Base-by-base conservation (phyloP, 768 basidiomycete genomes). In the Mycena alexandri region DNA sequence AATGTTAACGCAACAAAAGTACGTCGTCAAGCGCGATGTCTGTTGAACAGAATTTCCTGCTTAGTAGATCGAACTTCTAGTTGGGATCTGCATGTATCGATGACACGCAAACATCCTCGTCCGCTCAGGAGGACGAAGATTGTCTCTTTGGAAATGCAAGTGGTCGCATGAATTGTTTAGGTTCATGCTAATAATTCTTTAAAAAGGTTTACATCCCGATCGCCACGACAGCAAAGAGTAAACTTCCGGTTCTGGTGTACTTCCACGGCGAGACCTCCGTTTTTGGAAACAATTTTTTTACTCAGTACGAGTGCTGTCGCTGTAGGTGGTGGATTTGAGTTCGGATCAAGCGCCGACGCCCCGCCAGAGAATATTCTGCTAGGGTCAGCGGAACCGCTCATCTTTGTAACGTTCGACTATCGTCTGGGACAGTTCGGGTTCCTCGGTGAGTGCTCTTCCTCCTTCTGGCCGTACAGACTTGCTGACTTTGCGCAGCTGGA, bases 381-480 rank as follows among this genome's bases (percentile, higher is more conserved):
- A 9, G 75, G 78, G 2, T 76, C 78, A 11, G 62, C 73, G 10
- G 65, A 73, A 46, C 80, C 80, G 38, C 65, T 83, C 62, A 77
- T 84, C 6, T 82, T 82, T 64, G 81, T 79, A 2, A 79, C 83
- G 1, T 81, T 84, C 52, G 78, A 81, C 64, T 83, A 83, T 68
- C 77, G 82, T 8, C 68, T 84, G 5, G 81, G 83, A 9, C 79
- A 79, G 61, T 80, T 82, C 53, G 82, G 82, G 1, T 83, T 83
- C 66, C 74, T 83, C 4, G 80, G 82, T 78, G 68, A 59, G 76
- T 56, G 10, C 25, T 22, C 46, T 21, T 61, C 29, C 14, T 55
- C 14, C 24, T 19, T 6, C 29, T 29, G 14, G 38, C 38, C 11
- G 16, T 25, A 29, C 41, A 24, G 50, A 51, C 36, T 53, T 3